A percentile compares a stretch with the other conserved stretches of the same genome.
Conservation (phyloP, 495 filamentous ascomycete genomes). For the Penicillium ochrochloron region DNA sequence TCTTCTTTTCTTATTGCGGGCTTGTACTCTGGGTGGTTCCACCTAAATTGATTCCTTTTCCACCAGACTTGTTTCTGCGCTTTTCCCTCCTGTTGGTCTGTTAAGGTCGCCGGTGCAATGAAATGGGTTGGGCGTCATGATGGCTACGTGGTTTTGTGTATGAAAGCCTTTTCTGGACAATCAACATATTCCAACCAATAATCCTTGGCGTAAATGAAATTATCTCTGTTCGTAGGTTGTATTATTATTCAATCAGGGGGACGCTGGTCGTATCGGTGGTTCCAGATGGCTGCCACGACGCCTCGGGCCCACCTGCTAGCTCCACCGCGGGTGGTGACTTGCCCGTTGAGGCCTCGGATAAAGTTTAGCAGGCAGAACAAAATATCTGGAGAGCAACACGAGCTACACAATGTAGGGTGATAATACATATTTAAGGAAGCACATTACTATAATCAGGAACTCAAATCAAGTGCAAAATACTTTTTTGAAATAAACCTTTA, state of each 20-base stretch:
- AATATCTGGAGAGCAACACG: neutral
- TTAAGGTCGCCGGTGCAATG: constrained; percentile 31
- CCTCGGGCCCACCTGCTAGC: constrained; percentile 29
- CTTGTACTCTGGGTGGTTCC: constrained; percentile 31
- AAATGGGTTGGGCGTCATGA: constrained; percentile 33
- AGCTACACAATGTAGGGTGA: neutral
- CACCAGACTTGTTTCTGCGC: constrained; percentile 27
- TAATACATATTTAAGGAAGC: neutral
- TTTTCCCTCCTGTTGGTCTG: constrained; percentile 23
- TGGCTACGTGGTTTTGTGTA: constrained; percentile 30
- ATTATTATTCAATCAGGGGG: neutral
- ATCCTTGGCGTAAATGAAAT: neutral
- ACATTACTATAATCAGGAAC: constrained; percentile 18
- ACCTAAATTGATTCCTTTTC: constrained; percentile 43
- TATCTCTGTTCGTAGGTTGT: neutral
- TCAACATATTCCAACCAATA: constrained; percentile 24
- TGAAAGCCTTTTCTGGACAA: constrained; percentile 29
- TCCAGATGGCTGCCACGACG: constrained; percentile 19
- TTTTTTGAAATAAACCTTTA: constrained; percentile 33
- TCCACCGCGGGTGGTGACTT: constrained; percentile 24
- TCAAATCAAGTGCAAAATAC: constrained; percentile 26
- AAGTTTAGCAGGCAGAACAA: neutral
- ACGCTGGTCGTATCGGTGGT: constrained; percentile 13
- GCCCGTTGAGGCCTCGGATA: constrained; percentile 6
- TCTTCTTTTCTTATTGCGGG: constrained; percentile 23